Base-by-base conservation (phyloP, 2,329 filamentous ascomycete species). In the Drechmeria coniospora region DNA sequence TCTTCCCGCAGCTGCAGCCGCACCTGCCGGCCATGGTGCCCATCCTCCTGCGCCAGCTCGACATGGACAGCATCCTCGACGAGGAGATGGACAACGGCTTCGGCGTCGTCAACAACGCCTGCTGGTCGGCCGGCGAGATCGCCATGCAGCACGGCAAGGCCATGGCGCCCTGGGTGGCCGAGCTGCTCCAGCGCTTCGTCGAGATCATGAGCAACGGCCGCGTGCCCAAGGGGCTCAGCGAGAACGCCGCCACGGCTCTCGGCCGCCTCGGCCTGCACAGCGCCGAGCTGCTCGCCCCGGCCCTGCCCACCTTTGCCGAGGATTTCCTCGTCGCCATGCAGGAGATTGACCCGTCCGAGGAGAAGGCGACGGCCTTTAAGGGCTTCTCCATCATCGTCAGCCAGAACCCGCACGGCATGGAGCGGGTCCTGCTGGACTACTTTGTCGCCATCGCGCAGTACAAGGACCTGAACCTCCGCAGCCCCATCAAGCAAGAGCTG, bases 91-190 rank as follows among this genome's bases (percentile, higher is more conserved):
- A 92, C 37, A 79, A 72, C 12, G 77, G 75, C 10, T 94, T 93
- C 50, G 83, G 84, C 34, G 86, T 95, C 17, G 75, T 95, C 33
- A 98, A 95, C 65, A 98, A 98, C 48, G 87, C 90, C 14, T 95
- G 87, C 57, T 98, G 90, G 90, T 92, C 86, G 6, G 76, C 75
- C 15, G 90, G 90, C 23, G 90, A 98, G 58, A 90, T 95, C 35
- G 74, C 84, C 11, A 74, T 93, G 51, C 75, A 82, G 35, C 67
- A 80, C 47, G 71, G 75, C 39, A 72, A 75, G 35, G 72, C 67
- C 29, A 80, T 94, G 71, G 65, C 65, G 1, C 78, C 77, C 1
- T 93, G 79, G 47, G 68, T 84, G 8, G 74, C 80, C 14, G 70
- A 79, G 35, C 60, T 98, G 11, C 74, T 92, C 32, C 68, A 77